phyloP scores from a whole-genome alignment of 352 stramenopile genomes.

The Pythium guiyangense region DNA sequence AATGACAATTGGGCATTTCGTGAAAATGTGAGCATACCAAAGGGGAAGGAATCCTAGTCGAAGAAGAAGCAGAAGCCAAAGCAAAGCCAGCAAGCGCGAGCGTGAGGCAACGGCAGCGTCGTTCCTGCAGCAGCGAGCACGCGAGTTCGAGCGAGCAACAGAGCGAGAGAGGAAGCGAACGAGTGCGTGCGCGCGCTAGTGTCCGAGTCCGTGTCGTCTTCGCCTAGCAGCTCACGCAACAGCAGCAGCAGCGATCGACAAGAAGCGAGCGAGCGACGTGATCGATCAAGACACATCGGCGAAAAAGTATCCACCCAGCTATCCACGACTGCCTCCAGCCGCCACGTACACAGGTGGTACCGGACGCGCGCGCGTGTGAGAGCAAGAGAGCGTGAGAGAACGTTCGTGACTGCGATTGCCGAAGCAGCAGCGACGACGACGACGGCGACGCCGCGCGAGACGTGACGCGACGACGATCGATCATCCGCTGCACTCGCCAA shows the following conservation, averaged over 20 bases:
- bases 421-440: slow-evolving; percentile 14
- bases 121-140: not conserved
- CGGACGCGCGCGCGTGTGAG: not conserved
- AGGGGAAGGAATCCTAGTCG: slow-evolving; percentile 14
- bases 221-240: no score
- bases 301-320: slow-evolving; percentile 13
- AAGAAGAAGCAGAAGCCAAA: no score
- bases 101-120: no score
- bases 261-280: no score
- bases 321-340: slow-evolving; percentile 3
- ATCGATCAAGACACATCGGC: not conserved
- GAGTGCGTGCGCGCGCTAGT: no score
- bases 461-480: slow-evolving; percentile 13
- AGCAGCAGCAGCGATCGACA: no score
- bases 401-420: slow-evolving; percentile 12
- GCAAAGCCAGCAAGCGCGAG: no score
- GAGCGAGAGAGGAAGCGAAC: no score
- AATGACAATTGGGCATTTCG: not conserved
- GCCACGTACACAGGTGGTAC: not conserved
- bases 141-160: not conserved
- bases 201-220: no score
- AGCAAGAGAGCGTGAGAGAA: slow-evolving; percentile 12
- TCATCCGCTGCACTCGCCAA: slow-evolving; percentile 9
- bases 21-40: slow-evolving; percentile 10
- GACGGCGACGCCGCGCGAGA: slow-evolving; percentile 10